Conservation (phyloP, 108 stramenopile species). For the Pelagomonas calceolata region DNA sequence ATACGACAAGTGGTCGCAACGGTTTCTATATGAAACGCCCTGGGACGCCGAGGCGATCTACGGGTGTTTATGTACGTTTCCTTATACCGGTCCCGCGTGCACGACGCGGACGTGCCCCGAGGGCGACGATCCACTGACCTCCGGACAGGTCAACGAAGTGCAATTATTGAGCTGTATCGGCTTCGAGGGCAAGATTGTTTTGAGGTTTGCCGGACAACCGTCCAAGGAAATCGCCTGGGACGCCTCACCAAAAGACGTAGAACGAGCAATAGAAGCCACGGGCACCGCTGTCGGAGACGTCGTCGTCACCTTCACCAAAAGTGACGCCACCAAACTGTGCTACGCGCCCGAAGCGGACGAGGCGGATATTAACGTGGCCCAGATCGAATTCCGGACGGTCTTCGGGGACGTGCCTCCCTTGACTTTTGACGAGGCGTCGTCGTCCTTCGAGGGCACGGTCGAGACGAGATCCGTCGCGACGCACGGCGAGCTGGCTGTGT, state of each 20-base stretch:
- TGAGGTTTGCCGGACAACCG: slow-evolving; percentile 24
- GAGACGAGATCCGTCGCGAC: background rate
- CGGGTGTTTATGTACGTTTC: slow-evolving; percentile 40
- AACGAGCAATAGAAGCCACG: slow-evolving; percentile 8
- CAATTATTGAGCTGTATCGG: slow-evolving; percentile 30
- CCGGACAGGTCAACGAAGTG: slow-evolving; percentile 26
- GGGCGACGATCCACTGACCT: slow-evolving; percentile 45
- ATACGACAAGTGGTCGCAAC: slow-evolving; percentile 3
- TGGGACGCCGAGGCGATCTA: slow-evolving; percentile 41
- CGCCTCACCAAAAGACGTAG: background rate
- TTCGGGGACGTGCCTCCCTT: slow-evolving; percentile 8
- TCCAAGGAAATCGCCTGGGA: slow-evolving; percentile 1
- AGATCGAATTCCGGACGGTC: background rate
- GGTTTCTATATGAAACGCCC: slow-evolving; percentile 13
- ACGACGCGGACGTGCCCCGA: slow-evolving; percentile 27
- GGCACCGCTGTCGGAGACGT: slow-evolving; percentile 12
- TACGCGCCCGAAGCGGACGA: background rate
- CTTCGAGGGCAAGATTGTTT: slow-evolving; percentile 3
- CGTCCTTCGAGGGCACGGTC: background rate
- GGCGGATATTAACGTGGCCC: background rate
- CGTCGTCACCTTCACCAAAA: background rate
- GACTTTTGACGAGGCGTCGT: background rate
- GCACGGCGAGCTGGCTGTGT: background rate
- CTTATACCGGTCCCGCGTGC: slow-evolving; percentile 40
- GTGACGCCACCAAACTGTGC: background rate